Evolutionary conservation across 2,329 filamentous ascomycete species (phyloP), one percentile per base, ranked within the genome.

Genomic region (Phoma sp.): DNA sequence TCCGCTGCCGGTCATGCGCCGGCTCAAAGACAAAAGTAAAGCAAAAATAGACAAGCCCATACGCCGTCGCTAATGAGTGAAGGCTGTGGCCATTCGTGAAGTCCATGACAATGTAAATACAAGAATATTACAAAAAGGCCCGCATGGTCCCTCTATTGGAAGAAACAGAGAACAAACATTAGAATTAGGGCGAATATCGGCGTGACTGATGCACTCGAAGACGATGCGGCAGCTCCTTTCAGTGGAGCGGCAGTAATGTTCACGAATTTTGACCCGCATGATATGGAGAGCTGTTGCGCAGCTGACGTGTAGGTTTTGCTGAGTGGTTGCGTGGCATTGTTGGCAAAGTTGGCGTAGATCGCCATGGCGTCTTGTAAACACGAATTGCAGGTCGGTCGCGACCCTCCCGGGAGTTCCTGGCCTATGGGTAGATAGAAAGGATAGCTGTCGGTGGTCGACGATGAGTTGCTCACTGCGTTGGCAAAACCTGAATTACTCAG

Each of bases 401-500:
- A 84, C 18, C 83, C 83, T 12, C 79, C 81, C 0, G 91, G 90
- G 11, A 97, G 78, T 0, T 81, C 75, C 33, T 87, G 82, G 54
- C 95, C 95, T 49, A 96, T 82, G 0, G 93, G 91, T 3, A 98
- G 80, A 67, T 89, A 93, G 77, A 97, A 99, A 29, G 95, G 83
- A 68, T 93, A 93, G 28, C 86, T 83, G 71, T 95, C 89, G 26
- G 86, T 84, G 12, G 89, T 81, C 7, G 84, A 88, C 18, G 85
- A 84, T 5, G 78, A 72, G 75, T 96, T 96, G 40, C 90, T 92
- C 56, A 93, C 86, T 42, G 93, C 92, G 64, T 91, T 88, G 61
- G 90, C 90, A 73, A 92, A 97, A 78, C 84, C 69, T 74, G 51
- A 15, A 33, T 26, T 7, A 15, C 14, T 23, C 1, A 53, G 47